Evolutionary conservation across 2,329 filamentous ascomycete species (phyloP).

Genomic region (Truncatella angustata): DNA sequence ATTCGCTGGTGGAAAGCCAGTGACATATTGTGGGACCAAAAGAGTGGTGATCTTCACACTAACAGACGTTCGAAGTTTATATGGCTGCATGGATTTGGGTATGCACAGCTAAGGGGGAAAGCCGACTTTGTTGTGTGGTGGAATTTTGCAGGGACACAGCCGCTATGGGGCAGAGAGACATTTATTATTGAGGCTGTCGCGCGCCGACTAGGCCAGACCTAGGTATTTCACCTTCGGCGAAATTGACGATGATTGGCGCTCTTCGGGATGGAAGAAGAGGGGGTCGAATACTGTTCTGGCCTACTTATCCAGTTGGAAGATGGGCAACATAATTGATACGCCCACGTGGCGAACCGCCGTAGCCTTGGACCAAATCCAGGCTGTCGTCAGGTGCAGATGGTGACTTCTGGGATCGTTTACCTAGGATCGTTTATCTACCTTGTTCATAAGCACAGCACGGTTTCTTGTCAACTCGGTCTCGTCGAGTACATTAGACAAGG

Average conservation of each 20-base stretch:
- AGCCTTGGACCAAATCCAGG: not conserved
- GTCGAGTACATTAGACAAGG: not conserved
- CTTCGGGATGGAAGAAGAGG: not conserved
- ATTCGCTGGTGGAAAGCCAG: no score
- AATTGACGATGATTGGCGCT: constrained; percentile 6
- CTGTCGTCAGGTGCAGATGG: not conserved
- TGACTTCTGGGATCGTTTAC: not conserved
- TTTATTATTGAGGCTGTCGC: constrained; percentile 9
- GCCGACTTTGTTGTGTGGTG: no score
- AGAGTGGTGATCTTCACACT: no score
- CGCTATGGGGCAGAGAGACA: constrained; percentile 4
- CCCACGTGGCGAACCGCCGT: constrained; percentile 10
- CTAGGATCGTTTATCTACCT: no score
- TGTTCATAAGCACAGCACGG: not conserved
- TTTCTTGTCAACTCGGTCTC: not conserved
- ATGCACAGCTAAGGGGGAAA: no score
- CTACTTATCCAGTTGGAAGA: not conserved
- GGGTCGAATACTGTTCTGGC: not conserved
- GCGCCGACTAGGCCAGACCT: constrained; percentile 3
- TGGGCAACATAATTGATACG: constrained; percentile 8
- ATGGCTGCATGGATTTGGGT: no score
- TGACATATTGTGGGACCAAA: no score
- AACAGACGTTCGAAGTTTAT: no score
- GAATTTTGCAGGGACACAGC: not conserved
- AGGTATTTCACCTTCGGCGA: constrained; percentile 3